Evolutionary conservation across 2,329 filamentous ascomycete species (phyloP).

Genomic region (Trichoderma sp.): DNA sequence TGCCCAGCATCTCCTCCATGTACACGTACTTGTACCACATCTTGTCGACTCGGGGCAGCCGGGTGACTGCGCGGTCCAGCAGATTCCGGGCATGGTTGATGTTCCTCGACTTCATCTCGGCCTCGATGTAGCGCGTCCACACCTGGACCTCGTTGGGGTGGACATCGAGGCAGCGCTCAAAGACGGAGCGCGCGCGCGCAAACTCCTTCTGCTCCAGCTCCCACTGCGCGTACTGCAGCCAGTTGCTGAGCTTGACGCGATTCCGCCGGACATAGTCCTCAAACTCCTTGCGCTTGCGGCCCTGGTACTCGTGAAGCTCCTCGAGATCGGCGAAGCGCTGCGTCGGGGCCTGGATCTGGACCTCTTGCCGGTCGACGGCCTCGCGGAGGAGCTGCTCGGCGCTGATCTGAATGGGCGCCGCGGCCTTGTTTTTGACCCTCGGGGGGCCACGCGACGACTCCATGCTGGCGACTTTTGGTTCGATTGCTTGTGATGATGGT

Average conservation of each 20-base stretch:
- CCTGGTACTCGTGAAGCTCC: constrained; percentile 96
- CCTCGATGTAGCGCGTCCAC: constrained; percentile 93
- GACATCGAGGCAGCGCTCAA: constrained; percentile 91
- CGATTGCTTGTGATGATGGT: neutral
- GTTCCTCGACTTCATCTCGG: constrained; percentile 89
- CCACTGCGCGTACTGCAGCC: constrained; percentile 97
- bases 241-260: constrained; percentile 95
- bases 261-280: constrained; percentile 98
- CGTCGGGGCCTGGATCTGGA: constrained; percentile 82
- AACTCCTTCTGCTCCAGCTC: constrained; percentile 98
- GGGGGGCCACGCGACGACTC: constrained; percentile 89
- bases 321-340: constrained; percentile 95
- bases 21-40: constrained; percentile 99
- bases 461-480: constrained; percentile 57
- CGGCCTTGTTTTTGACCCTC: constrained; percentile 97
- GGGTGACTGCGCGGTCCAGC: constrained; percentile 90
- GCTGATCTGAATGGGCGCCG: constrained; percentile 87
- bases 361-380: constrained; percentile 94
- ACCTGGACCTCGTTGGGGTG: constrained; percentile 83
- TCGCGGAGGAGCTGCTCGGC: constrained; percentile 97
- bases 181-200: constrained; percentile 85
- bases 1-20: constrained; percentile 97
- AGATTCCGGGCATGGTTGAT: constrained; percentile 97
- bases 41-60: constrained; percentile 89
- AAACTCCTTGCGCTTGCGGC: constrained; percentile 92